Conservation (phyloP, 1,139 yeast species). For the Saccharomyces uvarum region DNA sequence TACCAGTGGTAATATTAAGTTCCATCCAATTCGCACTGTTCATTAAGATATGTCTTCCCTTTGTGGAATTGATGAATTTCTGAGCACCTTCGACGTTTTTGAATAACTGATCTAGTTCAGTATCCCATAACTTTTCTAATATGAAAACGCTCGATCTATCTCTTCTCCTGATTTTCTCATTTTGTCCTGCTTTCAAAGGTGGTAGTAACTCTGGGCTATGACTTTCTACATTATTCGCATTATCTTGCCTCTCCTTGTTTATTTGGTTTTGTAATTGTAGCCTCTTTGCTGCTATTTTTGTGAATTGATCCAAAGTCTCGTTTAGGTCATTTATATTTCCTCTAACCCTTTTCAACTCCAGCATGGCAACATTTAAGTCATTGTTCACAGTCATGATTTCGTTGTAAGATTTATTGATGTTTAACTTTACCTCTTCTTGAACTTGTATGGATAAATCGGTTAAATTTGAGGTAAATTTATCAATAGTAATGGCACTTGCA, state of each 20-base stretch:
- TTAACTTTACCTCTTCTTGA: conserved; percentile 55
- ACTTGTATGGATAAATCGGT: conserved; percentile 46
- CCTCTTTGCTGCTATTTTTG: conserved; percentile 59
- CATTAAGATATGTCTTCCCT: conserved; percentile 74
- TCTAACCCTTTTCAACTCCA: conserved; percentile 57
- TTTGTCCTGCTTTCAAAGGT: conserved; percentile 14
- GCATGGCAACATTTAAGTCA: conserved; percentile 55
- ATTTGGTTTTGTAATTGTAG: conserved; percentile 38
- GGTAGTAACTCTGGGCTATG: conserved; percentile 16
- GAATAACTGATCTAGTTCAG: conserved; percentile 62
- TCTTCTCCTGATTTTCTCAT: conserved; percentile 27
- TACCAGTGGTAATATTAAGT: conserved; percentile 80
- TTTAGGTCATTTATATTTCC: conserved; percentile 53
- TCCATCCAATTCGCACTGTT: conserved; percentile 87
- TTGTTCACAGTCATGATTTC: conserved; percentile 62
- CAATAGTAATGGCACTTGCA: conserved; percentile 69
- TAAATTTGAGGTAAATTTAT: conserved; percentile 57
- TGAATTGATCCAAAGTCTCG: conserved; percentile 58
- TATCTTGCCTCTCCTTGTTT: background rate
- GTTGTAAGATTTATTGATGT: conserved; percentile 64
- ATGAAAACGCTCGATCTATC: conserved; percentile 67
- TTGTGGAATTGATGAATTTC: conserved; percentile 63
- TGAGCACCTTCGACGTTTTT: conserved; percentile 88
- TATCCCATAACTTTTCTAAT: conserved; percentile 75
- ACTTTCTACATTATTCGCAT: background rate